These are phyloP conservation scores for Sordaria brevicollis DNA, from an alignment of 495 filamentous ascomycete genomes.

Conservation along the genomic window DNA sequence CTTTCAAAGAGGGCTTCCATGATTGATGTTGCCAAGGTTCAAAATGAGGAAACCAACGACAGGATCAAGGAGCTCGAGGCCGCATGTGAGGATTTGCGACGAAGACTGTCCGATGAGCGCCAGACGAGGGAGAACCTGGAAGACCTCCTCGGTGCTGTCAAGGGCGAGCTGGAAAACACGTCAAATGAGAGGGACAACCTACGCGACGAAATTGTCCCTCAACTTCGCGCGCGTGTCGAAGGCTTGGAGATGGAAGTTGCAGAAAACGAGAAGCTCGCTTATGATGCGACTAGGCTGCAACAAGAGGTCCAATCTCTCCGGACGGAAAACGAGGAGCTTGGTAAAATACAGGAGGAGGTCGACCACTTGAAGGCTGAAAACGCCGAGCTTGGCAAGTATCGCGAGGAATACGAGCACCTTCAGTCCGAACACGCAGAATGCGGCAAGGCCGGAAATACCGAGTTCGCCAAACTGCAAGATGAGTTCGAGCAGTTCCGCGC, in stretches of 20 bases:
- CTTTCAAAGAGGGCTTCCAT: slow-evolving; percentile 65
- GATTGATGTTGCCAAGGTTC: slow-evolving; percentile 37
- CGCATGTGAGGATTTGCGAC: slow-evolving; percentile 66
- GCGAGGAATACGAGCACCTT: background rate
- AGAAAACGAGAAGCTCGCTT: slow-evolving; percentile 56
- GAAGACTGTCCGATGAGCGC: slow-evolving; percentile 75
- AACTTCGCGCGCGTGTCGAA: slow-evolving; percentile 61
- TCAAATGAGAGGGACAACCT: slow-evolving; percentile 87
- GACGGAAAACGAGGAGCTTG: slow-evolving; percentile 44
- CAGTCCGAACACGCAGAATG: background rate
- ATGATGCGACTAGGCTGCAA: slow-evolving; percentile 68
- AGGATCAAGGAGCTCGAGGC: slow-evolving; percentile 66
- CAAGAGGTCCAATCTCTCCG: slow-evolving; percentile 65
- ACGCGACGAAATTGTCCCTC: slow-evolving; percentile 73
- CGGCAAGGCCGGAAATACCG: slow-evolving; percentile 48
- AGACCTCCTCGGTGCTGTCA: slow-evolving; percentile 75
- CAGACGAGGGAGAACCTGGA: slow-evolving; percentile 89
- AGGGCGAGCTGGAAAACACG: slow-evolving; percentile 68
- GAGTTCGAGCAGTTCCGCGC: slow-evolving; percentile 2
- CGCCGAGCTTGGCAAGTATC: background rate
- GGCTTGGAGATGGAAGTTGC: slow-evolving; percentile 60
- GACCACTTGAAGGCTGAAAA: slow-evolving; percentile 1
- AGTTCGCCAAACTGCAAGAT: background rate
- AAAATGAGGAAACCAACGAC: slow-evolving; percentile 36
- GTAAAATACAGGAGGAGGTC: slow-evolving; percentile 1